Evolutionary conservation across 495 filamentous ascomycete species (phyloP).

Genomic region (Penicillium cinerascens): DNA sequence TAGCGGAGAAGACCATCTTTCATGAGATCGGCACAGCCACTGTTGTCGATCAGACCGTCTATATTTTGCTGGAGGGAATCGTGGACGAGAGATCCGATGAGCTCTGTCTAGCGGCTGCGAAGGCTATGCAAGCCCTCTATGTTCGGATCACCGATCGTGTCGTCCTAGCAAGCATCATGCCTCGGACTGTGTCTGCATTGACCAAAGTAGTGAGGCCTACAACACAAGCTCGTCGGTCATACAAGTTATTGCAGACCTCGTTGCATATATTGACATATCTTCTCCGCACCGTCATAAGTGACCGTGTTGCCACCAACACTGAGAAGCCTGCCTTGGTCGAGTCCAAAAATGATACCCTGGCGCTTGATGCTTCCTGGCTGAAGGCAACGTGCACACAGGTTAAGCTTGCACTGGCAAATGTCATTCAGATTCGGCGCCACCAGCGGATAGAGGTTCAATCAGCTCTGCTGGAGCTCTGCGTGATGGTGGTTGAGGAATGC

Average conservation of each 20-base stretch:
- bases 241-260: slow-evolving; percentile 58
- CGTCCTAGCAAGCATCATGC: slow-evolving; percentile 77
- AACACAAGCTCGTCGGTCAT: slow-evolving; percentile 59
- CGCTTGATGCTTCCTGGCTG: slow-evolving; percentile 64
- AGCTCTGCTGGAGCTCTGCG: slow-evolving; percentile 65
- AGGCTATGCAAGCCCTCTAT: slow-evolving; percentile 61
- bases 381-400: slow-evolving; percentile 78
- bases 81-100: slow-evolving; percentile 55
- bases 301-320: slow-evolving; percentile 33
- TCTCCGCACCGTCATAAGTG: slow-evolving; percentile 62
- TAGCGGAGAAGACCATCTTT: slow-evolving; percentile 56
- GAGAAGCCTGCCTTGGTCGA: slow-evolving; percentile 16
- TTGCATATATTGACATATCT: slow-evolving; percentile 58
- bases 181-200: slow-evolving; percentile 80
- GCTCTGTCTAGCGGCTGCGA: slow-evolving; percentile 63
- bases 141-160: slow-evolving; percentile 62
- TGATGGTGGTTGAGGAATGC: slow-evolving; percentile 73
- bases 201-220: slow-evolving; percentile 70
- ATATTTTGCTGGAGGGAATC: slow-evolving; percentile 70
- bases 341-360: slow-evolving; percentile 33
- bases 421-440: slow-evolving; percentile 75
- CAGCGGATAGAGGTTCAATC: slow-evolving; percentile 65
- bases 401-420: slow-evolving; percentile 76
- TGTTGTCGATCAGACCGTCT: slow-evolving; percentile 79
- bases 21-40: slow-evolving; percentile 53